Conservation (phyloP, 2,329 filamentous ascomycete species). For the Magnaporthiopsis incrustans region DNA sequence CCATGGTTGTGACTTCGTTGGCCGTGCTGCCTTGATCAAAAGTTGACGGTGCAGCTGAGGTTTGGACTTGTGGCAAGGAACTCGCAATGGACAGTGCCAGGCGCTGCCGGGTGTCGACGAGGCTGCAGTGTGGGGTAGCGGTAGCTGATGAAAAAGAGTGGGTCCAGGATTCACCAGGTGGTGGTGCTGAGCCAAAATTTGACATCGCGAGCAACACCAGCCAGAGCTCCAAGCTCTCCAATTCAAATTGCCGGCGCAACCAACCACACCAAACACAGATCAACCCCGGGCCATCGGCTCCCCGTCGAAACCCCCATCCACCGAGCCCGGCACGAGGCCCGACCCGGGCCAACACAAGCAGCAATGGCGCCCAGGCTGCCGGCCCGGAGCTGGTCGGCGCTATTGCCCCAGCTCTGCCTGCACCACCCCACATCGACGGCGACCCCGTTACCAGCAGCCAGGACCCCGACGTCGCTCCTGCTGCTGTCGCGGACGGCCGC, state of each 20-base stretch:
- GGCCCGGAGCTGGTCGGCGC: conserved; percentile 20
- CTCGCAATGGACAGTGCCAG: background rate
- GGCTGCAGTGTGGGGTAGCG: no score
- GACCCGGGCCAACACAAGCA: background rate
- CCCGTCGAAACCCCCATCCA: background rate
- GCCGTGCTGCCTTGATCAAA: background rate
- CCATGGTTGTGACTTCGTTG: conserved; percentile 50
- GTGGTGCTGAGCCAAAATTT: no score
- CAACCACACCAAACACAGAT: background rate
- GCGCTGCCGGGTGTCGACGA: no score
- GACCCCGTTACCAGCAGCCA: conserved; percentile 11
- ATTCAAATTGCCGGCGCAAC: background rate
- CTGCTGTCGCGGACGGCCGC: conserved; percentile 36
- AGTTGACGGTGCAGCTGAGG: no score
- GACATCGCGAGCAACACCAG: no score
- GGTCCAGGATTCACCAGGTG: no score
- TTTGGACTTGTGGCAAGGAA: no score
- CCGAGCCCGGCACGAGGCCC: background rate
- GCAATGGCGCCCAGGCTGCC: conserved; percentile 26
- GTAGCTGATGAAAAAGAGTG: no score
- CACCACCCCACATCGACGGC: background rate
- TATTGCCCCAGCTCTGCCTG: conserved; percentile 7
- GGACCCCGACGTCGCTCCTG: conserved; percentile 16
- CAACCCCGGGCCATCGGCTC: background rate
- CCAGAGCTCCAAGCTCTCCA: background rate